Evolutionary conservation across 805 yeast species (phyloP), one percentile per base, ranked within the genome.

Genomic region (Metschnikowia chrysomelidarum): DNA sequence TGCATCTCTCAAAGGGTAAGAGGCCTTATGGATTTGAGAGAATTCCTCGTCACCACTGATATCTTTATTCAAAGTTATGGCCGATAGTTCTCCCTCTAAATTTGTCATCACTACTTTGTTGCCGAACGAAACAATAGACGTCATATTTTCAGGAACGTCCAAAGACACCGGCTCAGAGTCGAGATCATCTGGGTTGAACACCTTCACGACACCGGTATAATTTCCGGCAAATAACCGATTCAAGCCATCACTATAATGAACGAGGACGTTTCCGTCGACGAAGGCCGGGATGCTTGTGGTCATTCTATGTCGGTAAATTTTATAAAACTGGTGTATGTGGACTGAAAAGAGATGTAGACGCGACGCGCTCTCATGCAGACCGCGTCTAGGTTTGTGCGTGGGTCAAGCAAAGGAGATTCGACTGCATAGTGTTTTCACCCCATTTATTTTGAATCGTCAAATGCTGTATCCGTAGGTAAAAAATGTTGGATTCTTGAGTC

Each of bases 91-190:
- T 4, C 82, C 82, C 9, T 50, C 49, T 1, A 62, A 58, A 5
- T 67, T 67, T 0, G 78, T 60, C 17, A 71, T 56, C 8, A 57
- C 36, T 19, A 59, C 35, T 11, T 49, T 48, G 27, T 40, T 19
- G 4, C 47, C 57, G 11, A 49, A 43, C 7, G 47, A 38, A 15
- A 55, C 57, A 24, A 76, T 45, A 0, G 75, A 60, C 1, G 78
- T 72, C 30, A 76, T 48, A 31, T 69, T 65, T 15, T 70, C 73
- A 7, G 65, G 45, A 4, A 71, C 67, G 45, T 80, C 84, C 7
- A 78, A 45, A 5, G 81, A 69, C 18, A 66, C 74, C 3, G 87
- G 87, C 52, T 81, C 87, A 34, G 73, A 66, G 29, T 77, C 77
- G 1, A 76, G 71, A 17, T 68, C 66, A 28, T 61, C 53, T 10